phyloP scores from a whole-genome alignment of 768 basidiomycete genomes.

The Lentinula edodes region DNA sequence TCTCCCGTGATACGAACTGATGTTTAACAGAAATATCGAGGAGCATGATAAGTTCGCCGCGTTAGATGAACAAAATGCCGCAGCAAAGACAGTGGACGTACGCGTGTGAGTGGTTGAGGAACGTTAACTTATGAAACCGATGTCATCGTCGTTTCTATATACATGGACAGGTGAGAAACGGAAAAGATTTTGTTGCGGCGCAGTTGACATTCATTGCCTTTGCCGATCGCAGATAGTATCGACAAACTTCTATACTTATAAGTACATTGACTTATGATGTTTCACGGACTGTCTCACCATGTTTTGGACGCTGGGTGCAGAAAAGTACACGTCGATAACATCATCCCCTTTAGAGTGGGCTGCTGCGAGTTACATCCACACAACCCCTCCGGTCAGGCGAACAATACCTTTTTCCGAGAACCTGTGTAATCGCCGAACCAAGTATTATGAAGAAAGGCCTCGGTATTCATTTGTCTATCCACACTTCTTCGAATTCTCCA shows the following conservation, averaged over 20 bases:
- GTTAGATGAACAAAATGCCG: conserved; percentile 20
- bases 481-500: background rate
- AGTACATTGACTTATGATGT: too few species aligned
- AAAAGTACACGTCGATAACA: too few species aligned
- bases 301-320: too few species aligned
- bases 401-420: background rate
- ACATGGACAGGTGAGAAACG: background rate
- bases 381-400: too few species aligned
- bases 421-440: background rate
- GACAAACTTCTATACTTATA: too few species aligned
- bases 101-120: background rate
- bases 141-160: background rate
- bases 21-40: conserved; percentile 57
- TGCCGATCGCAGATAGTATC: too few species aligned
- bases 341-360: too few species aligned
- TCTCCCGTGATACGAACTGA: background rate
- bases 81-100: background rate
- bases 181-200: background rate
- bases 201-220: background rate
- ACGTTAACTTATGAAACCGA: background rate
- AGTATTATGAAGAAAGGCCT: background rate
- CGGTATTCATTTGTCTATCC: background rate
- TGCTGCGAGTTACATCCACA: too few species aligned
- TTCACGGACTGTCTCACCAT: too few species aligned
- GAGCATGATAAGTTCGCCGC: conserved; percentile 64